Conservation (phyloP, 2,329 filamentous ascomycete genomes). For the Ceratocystis alfenasii region DNA sequence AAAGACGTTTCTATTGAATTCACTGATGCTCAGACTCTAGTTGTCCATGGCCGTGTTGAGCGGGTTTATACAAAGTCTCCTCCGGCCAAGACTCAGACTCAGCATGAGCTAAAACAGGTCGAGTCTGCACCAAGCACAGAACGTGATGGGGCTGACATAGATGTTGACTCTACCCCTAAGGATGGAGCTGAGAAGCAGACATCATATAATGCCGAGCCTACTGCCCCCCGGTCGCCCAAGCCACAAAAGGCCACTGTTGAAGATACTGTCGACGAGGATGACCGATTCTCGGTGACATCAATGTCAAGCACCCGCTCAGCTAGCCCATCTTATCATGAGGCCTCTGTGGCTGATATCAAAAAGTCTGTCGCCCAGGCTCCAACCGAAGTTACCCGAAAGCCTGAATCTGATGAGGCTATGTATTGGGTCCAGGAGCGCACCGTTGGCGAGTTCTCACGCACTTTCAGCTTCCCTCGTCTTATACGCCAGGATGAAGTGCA, state of each 20-base stretch:
- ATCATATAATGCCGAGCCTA: conserved; percentile 14
- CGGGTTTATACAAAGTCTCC: conserved; percentile 40
- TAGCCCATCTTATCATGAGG: conserved; percentile 24
- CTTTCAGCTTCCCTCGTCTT: conserved; percentile 53
- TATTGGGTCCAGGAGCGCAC: conserved; percentile 62
- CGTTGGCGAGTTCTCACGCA: conserved; percentile 55
- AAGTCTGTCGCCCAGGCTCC: conserved; percentile 28
- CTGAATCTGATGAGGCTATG: conserved; percentile 36
- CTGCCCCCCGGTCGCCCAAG: conserved; percentile 27
- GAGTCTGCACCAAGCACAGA: conserved; percentile 31
- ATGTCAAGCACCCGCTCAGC: conserved; percentile 23
- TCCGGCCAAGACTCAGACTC: conserved; percentile 25
- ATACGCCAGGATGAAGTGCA: conserved; percentile 51
- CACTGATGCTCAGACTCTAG: conserved; percentile 60
- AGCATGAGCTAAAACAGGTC: not conserved
- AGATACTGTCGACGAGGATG: conserved; percentile 34
- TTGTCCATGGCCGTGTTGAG: conserved; percentile 58
- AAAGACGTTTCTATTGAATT: conserved; percentile 68
- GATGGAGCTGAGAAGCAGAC: not conserved
- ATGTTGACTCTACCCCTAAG: conserved; percentile 31
- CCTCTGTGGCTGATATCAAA: conserved; percentile 24
- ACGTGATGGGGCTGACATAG: conserved; percentile 37
- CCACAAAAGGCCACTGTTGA: conserved; percentile 53
- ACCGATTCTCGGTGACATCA: conserved; percentile 25
- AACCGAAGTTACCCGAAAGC: conserved; percentile 33